Conservation (phyloP, 768 basidiomycete species). For the Chalciporus chontae region DNA sequence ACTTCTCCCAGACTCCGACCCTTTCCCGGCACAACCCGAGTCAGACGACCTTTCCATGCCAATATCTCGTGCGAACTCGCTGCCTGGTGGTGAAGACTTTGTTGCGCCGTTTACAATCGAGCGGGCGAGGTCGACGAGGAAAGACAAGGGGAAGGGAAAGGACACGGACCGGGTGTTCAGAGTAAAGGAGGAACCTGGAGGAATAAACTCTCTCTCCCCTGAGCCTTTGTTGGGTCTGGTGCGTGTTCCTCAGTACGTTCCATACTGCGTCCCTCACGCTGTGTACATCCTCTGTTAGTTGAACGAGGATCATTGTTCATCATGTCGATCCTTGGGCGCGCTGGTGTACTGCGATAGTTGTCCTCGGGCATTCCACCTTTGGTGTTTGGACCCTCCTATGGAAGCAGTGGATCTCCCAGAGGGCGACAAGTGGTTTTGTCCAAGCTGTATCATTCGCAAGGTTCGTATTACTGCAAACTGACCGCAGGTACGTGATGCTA, state of each 20-base stretch:
- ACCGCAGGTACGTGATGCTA: slow-evolving; percentile 5
- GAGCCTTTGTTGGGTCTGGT: slow-evolving; percentile 37
- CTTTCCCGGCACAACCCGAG: slow-evolving; percentile 50
- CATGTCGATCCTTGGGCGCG: slow-evolving; percentile 77
- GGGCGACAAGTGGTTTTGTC: slow-evolving; percentile 77
- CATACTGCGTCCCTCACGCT: slow-evolving; percentile 15
- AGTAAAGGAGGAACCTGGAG: slow-evolving; percentile 45
- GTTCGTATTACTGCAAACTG: slow-evolving; percentile 36
- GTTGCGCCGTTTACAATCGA: slow-evolving; percentile 20
- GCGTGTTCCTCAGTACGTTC: slow-evolving; percentile 19
- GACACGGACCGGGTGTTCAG: slow-evolving; percentile 36
- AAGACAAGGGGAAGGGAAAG: slow-evolving; percentile 49
- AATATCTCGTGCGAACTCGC: slow-evolving; percentile 65
- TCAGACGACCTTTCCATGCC: slow-evolving; percentile 49
- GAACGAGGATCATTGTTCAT: slow-evolving; percentile 85
- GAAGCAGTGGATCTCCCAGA: slow-evolving; percentile 84
- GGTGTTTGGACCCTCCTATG: slow-evolving; percentile 95
- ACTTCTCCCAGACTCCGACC: slow-evolving; percentile 49
- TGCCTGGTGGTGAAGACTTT: slow-evolving; percentile 30
- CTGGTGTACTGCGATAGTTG: slow-evolving; percentile 98
- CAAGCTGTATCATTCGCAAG: slow-evolving; percentile 62
- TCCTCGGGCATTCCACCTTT: slow-evolving; percentile 91
- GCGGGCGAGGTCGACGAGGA: slow-evolving; percentile 27
- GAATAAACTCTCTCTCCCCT: slow-evolving; percentile 34
- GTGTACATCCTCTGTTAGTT: slow-evolving; percentile 29